Conservation (phyloP, 768 basidiomycete genomes). For the Macrolepiota fuliginosa region DNA sequence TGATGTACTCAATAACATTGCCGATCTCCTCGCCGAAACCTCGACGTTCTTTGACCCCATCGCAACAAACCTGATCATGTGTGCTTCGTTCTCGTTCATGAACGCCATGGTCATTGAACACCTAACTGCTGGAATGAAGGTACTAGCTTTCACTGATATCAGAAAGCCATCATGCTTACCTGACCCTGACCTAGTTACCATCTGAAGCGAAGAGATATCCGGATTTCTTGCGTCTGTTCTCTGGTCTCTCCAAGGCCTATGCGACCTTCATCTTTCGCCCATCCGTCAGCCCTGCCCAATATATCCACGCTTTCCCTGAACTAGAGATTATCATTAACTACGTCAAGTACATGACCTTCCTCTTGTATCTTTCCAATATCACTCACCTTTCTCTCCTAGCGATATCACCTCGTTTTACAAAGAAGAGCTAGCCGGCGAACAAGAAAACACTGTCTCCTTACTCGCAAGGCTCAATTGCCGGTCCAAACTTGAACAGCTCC, state of each 20-base stretch:
- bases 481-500: constrained; percentile 26
- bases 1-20: constrained; percentile 10
- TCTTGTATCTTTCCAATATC: not conserved
- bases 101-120: constrained; percentile 12
- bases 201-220: constrained; percentile 11
- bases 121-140: constrained; percentile 6
- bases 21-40: constrained; percentile 9
- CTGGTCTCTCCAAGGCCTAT: constrained; percentile 14
- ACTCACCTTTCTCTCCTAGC: constrained; percentile 18
- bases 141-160: not conserved
- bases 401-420: constrained; percentile 41
- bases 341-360: constrained; percentile 1
- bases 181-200: constrained; percentile 4
- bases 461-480: constrained; percentile 21
- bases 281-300: constrained; percentile 8
- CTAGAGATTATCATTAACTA: constrained; percentile 13
- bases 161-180: not conserved
- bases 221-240: constrained; percentile 11
- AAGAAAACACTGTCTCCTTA: constrained; percentile 32
- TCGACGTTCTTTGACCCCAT: constrained; percentile 9
- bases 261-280: constrained; percentile 13
- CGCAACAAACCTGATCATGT: constrained; percentile 10
- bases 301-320: constrained; percentile 13
- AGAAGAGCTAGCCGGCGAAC: constrained; percentile 34
- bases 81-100: constrained; percentile 13